phyloP scores from a whole-genome alignment of 1,284 basidiomycete genomes.

The Papiliotrema laurentii region DNA sequence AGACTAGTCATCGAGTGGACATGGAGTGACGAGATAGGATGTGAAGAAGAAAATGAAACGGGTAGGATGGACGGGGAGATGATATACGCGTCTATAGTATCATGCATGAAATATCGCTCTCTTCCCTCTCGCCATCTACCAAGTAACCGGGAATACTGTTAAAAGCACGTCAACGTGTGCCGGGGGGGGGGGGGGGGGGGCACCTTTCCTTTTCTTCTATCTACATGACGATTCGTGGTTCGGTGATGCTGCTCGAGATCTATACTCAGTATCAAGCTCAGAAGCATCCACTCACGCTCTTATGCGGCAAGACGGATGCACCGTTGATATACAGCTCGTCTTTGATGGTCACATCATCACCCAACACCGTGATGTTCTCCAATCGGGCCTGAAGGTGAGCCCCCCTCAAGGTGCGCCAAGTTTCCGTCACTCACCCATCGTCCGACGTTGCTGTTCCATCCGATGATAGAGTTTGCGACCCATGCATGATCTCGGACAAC shows the following conservation, averaged over 20 bases:
- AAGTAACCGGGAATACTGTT: too few species aligned
- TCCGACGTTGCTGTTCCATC: conserved; percentile 55
- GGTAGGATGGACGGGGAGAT: too few species aligned
- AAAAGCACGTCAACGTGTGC: too few species aligned
- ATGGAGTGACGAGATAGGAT: too few species aligned
- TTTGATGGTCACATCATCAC: conserved; percentile 55
- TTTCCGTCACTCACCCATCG: conserved; percentile 47
- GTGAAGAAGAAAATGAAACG: too few species aligned
- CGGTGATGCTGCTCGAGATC: conserved; percentile 50
- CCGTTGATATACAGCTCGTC: conserved; percentile 55
- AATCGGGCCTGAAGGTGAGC: conserved; percentile 41
- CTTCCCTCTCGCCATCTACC: too few species aligned
- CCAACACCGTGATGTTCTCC: conserved; percentile 53
- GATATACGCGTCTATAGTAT: too few species aligned
- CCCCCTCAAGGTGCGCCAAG: neutral
- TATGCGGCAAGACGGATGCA: conserved; percentile 53
- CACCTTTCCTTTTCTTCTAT: too few species aligned
- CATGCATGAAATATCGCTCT: too few species aligned
- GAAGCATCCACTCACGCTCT: conserved; percentile 44
- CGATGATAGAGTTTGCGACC: conserved; percentile 53
- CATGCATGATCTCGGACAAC: conserved; percentile 53
- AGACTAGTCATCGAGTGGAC: too few species aligned
- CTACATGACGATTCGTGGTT: conserved; percentile 51
- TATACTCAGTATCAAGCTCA: conserved; percentile 10
- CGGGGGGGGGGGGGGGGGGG: too few species aligned